A percentile compares a stretch with the other conserved stretches of the same genome.
These are phyloP conservation scores for Actinomucor elegans DNA, from an alignment of 371 early-diverging fungal genomes.

Conservation along the genomic window DNA sequence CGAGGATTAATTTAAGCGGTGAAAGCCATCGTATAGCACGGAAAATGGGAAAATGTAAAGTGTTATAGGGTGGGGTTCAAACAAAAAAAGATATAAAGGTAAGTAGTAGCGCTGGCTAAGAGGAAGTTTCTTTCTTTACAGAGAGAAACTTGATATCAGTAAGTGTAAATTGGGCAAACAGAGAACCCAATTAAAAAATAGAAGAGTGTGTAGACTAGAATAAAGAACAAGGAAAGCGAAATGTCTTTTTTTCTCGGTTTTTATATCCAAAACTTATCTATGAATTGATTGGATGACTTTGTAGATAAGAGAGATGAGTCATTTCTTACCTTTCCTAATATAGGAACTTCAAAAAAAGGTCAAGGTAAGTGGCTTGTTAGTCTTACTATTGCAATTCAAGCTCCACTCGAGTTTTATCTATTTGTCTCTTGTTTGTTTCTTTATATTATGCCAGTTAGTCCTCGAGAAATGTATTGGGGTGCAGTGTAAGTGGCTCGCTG, in stretches of 20 bases:
- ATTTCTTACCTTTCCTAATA: constrained; percentile 16
- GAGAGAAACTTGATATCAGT: neutral
- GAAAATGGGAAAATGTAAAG: neutral
- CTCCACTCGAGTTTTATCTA: neutral
- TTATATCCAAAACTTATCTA: neutral
- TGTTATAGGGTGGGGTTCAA: constrained; percentile 1
- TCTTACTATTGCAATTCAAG: too few species aligned
- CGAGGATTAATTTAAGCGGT: constrained; percentile 27
- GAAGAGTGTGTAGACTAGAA: too few species aligned
- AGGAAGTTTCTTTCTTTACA: neutral
- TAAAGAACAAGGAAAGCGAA: neutral
- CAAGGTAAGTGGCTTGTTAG: too few species aligned
- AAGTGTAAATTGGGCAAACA: neutral
- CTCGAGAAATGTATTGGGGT: constrained; percentile 30
- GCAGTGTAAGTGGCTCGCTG: constrained; percentile 33
- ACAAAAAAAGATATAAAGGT: neutral
- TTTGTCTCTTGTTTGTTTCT: neutral
- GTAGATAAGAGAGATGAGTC: constrained; percentile 6
- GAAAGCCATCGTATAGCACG: constrained; percentile 20
- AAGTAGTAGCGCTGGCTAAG: neutral
- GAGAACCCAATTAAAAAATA: neutral
- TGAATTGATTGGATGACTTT: neutral
- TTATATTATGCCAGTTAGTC: neutral
- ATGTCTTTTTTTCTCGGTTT: neutral
- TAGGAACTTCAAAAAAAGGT: neutral